Evolutionary conservation across 257 asterid genomes (phyloP), one percentile per base, ranked within the genome.

Genomic region (Petrea volubilis): DNA sequence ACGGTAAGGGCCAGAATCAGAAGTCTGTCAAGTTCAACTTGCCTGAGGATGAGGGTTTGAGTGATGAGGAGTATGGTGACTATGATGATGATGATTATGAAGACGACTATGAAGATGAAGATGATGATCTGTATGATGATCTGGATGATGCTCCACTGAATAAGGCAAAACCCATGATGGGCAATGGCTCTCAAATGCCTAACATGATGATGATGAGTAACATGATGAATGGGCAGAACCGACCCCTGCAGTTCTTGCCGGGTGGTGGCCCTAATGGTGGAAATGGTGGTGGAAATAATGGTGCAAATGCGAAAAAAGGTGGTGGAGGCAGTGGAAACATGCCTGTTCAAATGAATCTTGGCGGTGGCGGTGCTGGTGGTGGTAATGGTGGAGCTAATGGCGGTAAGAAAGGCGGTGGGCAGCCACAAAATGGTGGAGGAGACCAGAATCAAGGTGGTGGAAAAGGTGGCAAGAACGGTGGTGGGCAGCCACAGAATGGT

Each of bases 381-480:
- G 75, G 77, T 2, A 33, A 28, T 9, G 77, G 72, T 12, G 11
- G 43, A 5, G 43, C 43, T 5, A 68, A 34, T 2, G 73, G 18
- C 24, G 75, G 77, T 2, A 33, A 28, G 13, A 47, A 38, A 9
- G 80, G 83, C 20, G 84, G 82, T 20, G 95, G 80, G 28, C 73
- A 75, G 75, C 38, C 38, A 7, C 38, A 3, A 2, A 79, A 83
- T 64, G 81, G 79, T 5, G 81, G 83, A 8, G 86, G 84, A 12
- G 70, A 67, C 51, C 91, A 77, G 61, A 80, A 71, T 80, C 89
- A 68, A 47, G 91, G 88, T 0, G 92, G 90, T n/a, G 96, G 92
- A 21, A 81, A 81, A 68, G 87, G 82, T 7, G 84, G 79, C n/a
- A 88, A 90, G 67, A 77, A 57, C 9, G 88, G 91, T 36, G 96